Percentiles rank a stretch among this genome's conserved stretches.
Evolutionary conservation across 2,329 filamentous ascomycete genomes (phyloP).

Genomic region (Verticillium longisporum): DNA sequence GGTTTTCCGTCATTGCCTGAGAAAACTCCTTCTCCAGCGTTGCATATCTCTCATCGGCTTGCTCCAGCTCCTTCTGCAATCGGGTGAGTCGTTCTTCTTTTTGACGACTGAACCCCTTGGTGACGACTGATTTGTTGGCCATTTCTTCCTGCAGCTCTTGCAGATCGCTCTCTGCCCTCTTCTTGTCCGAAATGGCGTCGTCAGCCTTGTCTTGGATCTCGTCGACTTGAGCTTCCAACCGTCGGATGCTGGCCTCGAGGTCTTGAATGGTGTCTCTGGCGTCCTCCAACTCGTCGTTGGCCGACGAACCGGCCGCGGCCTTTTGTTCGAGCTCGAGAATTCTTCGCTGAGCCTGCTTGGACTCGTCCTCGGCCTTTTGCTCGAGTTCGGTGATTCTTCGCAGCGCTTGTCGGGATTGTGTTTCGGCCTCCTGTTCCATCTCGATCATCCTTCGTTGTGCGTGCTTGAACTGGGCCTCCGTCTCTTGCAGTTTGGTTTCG

Average conservation of each 20-base stretch:
- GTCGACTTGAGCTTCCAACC: constrained; percentile 46
- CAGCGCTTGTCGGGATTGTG: constrained; percentile 46
- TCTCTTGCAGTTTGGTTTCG: constrained; percentile 37
- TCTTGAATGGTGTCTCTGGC: constrained; percentile 53
- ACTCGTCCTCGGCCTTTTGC: constrained; percentile 41
- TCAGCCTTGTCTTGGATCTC: constrained; percentile 48
- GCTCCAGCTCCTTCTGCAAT: constrained; percentile 60
- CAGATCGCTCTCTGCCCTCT: constrained; percentile 51
- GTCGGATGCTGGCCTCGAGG: constrained; percentile 46
- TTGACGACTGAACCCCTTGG: constrained; percentile 67
- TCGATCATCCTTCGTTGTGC: constrained; percentile 43
- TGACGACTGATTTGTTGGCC: constrained; percentile 70
- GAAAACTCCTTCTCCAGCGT: constrained; percentile 44
- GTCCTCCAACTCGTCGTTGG: constrained; percentile 44
- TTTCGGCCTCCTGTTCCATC: constrained; percentile 50
- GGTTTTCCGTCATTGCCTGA: constrained; percentile 38
- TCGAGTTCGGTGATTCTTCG: constrained; percentile 52
- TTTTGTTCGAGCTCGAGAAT: constrained; percentile 51
- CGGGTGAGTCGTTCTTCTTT: constrained; percentile 63
- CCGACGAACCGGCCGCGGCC: constrained; percentile 25
- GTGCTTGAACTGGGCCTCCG: constrained; percentile 54
- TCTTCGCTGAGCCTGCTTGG: constrained; percentile 47
- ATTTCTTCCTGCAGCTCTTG: constrained; percentile 69
- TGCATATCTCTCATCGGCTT: constrained; percentile 39
- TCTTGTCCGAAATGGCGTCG: constrained; percentile 45